Evolutionary conservation across 306 rosid genomes (phyloP).

Genomic region (Prunus persica): DNA sequence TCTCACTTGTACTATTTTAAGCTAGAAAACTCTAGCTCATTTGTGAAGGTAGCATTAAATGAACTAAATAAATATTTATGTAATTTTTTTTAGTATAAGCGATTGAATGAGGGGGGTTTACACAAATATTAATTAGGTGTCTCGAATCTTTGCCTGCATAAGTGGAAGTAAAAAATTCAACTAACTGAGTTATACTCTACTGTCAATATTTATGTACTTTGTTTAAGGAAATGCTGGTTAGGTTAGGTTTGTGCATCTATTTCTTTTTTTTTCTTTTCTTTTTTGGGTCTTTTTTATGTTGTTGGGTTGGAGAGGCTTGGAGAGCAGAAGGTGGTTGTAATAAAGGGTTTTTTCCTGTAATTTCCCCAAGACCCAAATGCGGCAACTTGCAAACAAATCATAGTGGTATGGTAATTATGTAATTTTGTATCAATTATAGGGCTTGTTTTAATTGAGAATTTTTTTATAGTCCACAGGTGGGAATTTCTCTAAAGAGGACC

Average conservation of each 20-base stretch:
- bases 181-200: too few relatives aligned
- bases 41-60: too few relatives aligned
- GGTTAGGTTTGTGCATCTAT: too few relatives aligned
- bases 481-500: slow-evolving; percentile 13
- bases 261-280: too few relatives aligned
- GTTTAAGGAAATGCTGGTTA: too few relatives aligned
- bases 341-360: not conserved
- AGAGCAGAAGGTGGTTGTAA: not conserved
- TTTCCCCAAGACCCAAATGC: not conserved
- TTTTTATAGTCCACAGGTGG: slow-evolving; percentile 26
- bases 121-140: too few relatives aligned
- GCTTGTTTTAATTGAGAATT: slow-evolving; percentile 15
- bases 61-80: too few relatives aligned
- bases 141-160: too few relatives aligned
- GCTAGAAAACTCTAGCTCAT: too few relatives aligned
- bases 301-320: not conserved
- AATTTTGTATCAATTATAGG: slow-evolving; percentile 38
- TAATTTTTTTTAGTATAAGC: too few relatives aligned
- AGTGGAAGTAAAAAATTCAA: accelerated
- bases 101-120: too few relatives aligned
- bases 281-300: not conserved
- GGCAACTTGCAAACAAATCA: not conserved
- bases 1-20: not conserved
- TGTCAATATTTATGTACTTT: too few relatives aligned
- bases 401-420: slow-evolving; percentile 47